phyloP scores from a whole-genome alignment of 441 rosid species.

The Populus trichocarpa region DNA sequence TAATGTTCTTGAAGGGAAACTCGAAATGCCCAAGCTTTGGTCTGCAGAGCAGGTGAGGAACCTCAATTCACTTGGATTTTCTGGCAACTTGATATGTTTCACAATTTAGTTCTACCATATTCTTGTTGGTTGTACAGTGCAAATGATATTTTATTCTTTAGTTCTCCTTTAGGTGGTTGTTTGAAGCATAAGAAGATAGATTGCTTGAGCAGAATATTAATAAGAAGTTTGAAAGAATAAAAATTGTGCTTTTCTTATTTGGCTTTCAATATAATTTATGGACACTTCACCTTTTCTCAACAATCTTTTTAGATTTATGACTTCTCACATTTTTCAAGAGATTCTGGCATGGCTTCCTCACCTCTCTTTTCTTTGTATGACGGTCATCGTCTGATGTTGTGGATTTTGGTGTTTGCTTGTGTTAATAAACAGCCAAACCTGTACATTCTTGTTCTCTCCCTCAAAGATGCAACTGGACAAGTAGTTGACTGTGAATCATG shows the following conservation, averaged over 20 bases:
- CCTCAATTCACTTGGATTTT: constrained; percentile 8
- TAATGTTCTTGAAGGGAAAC: constrained; percentile 66
- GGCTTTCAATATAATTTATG: background rate
- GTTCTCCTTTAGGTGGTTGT: background rate
- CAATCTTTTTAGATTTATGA: background rate
- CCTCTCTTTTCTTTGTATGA: background rate
- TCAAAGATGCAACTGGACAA: constrained; percentile 76
- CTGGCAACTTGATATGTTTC: background rate
- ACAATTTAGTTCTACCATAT: background rate
- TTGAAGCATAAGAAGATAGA: background rate
- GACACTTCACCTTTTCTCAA: background rate
- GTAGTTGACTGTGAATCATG: constrained; percentile 92
- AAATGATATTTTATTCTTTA: background rate
- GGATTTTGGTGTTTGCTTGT: constrained; percentile 20
- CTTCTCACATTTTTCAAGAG: background rate
- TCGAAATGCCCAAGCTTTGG: constrained; percentile 90
- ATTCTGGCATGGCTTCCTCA: background rate
- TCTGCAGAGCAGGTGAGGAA: constrained; percentile 89
- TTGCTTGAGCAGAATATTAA: background rate
- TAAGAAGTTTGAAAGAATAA: background rate
- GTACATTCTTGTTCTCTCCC: constrained; percentile 72
- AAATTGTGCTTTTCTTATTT: background rate
- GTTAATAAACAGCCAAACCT: constrained; percentile 74
- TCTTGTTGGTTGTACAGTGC: background rate
- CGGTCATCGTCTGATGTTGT: background rate